Conservation (phyloP, 106 monocot species). For the Chionographis japonica region DNA sequence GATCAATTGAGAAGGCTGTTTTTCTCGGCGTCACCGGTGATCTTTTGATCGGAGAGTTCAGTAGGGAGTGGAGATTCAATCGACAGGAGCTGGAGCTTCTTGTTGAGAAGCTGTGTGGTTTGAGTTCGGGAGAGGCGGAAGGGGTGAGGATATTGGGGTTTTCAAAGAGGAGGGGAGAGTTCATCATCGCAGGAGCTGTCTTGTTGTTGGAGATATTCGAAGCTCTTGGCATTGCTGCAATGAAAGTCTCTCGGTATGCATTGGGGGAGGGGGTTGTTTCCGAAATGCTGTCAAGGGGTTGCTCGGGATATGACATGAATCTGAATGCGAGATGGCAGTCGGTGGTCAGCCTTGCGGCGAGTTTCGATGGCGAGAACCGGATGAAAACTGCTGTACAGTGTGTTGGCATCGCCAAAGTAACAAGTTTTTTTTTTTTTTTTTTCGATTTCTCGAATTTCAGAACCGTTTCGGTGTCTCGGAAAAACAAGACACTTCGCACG, state of each 20-base stretch:
- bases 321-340: slow-evolving; percentile 8
- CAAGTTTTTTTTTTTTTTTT: neutral
- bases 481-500: too few relatives aligned
- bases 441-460: too few relatives aligned
- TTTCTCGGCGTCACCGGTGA: neutral
- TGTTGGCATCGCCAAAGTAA: slow-evolving; percentile 20
- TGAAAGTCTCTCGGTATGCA: slow-evolving; percentile 19
- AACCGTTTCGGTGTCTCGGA: too few relatives aligned
- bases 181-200: slow-evolving; percentile 9
- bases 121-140: neutral
- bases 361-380: slow-evolving; percentile 8
- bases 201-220: slow-evolving; percentile 23
- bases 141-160: slow-evolving; percentile 16
- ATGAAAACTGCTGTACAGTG: slow-evolving; percentile 9
- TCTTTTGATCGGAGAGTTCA: neutral
- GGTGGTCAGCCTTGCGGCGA: slow-evolving; percentile 11
- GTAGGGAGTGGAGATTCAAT: slow-evolving; percentile 10
- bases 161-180: slow-evolving; percentile 11
- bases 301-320: neutral
- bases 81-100: slow-evolving; percentile 6
- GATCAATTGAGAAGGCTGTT: slow-evolving; percentile 11
- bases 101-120: neutral
- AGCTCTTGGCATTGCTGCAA: slow-evolving; percentile 8
- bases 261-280: slow-evolving; percentile 20
- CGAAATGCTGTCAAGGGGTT: slow-evolving; percentile 5